Base-by-base conservation (phyloP, 495 filamentous ascomycete genomes). In the Penicillium samsonianum region DNA sequence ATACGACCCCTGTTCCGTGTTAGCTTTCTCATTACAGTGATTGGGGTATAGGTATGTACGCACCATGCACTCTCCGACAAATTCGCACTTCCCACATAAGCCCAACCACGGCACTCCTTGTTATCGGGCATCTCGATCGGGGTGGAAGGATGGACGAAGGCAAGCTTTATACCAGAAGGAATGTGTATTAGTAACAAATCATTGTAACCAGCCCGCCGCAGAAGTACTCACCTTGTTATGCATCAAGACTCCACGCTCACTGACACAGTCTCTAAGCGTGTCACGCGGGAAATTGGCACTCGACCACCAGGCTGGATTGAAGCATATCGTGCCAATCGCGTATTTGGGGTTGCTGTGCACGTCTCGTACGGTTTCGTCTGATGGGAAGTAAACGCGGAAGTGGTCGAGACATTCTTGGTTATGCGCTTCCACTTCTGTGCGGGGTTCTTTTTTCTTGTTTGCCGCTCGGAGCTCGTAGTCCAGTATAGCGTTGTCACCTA, bases 11-110 rank as follows among this genome's bases (percentile, higher is more conserved):
- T 86, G 35, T 31, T 23, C 23, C 7, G 1, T 22, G 23, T 53
- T 51, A 58, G 50, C 50, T 22, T 8, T n/a, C 2, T 5, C 12
- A 40, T 2, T 43, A 14, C 17, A 28, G n/a, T 14, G 20, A 42
- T 16, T 49, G 19, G 9, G 17, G 1, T 33, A 25, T 28, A 37
- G 5, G 4, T 25, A 38, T 59, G 43, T 25, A 78, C 83, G 71
- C 74, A 92, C 89, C 94, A 98, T 10, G 94, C 94, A 63, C 88
- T 92, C 71, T 96, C 91, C 0, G 91, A 93, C 8, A 96, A 65
- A 71, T 98, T 98, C 1, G 91, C 90, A 60, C 90, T 94, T 17
- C 94, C 94, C n/a, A 96, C 76, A 65, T 98, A 98, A 0, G 82
- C 89, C 84, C 90, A 98, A 9, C 85, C 78, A 14, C 54, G 61